Percentiles rank a stretch among this genome's conserved stretches.
Conservation (phyloP, 2,329 filamentous ascomycete genomes). For the Fusarium burgessii region DNA sequence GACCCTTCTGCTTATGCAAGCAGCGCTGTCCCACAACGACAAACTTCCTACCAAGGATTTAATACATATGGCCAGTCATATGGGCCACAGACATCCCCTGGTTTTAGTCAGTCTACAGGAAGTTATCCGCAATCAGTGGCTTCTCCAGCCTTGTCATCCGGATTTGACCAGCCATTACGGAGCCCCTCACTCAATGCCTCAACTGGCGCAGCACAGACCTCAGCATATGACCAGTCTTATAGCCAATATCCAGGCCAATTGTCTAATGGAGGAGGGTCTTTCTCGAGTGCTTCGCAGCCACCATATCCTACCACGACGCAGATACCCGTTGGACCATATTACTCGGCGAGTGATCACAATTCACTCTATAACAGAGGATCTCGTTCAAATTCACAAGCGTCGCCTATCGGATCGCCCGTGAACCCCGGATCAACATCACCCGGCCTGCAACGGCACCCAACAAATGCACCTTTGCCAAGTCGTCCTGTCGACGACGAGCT, state of each 20-base stretch:
- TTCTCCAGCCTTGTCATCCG: slow-evolving; percentile 49
- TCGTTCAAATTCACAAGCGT: slow-evolving; percentile 64
- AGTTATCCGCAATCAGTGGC: slow-evolving; percentile 45
- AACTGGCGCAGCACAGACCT: slow-evolving; percentile 44
- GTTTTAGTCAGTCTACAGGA: slow-evolving; percentile 52
- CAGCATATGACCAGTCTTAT: slow-evolving; percentile 55
- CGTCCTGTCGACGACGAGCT: slow-evolving; percentile 61
- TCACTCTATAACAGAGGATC: slow-evolving; percentile 59
- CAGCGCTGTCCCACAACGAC: slow-evolving; percentile 61
- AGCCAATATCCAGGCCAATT: slow-evolving; percentile 54
- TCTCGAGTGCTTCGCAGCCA: slow-evolving; percentile 54
- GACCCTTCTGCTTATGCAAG: slow-evolving; percentile 71
- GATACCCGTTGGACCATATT: slow-evolving; percentile 65
- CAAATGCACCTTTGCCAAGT: slow-evolving; percentile 69
- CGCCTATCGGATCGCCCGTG: slow-evolving; percentile 60
- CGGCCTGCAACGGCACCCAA: slow-evolving; percentile 68
- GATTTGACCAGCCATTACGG: slow-evolving; percentile 58
- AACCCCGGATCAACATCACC: slow-evolving; percentile 54
- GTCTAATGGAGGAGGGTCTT: slow-evolving; percentile 55
- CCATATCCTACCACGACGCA: slow-evolving; percentile 66
- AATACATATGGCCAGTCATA: slow-evolving; percentile 59
- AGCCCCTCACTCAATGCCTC: slow-evolving; percentile 51
- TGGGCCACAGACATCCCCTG: slow-evolving; percentile 51
- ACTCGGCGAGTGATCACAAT: slow-evolving; percentile 60
- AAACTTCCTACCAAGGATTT: slow-evolving; percentile 63